Evolutionary conservation across 2,329 filamentous ascomycete genomes (phyloP), one percentile per base, ranked within the genome.

Genomic region (Tolypocladium cylindrosporum): DNA sequence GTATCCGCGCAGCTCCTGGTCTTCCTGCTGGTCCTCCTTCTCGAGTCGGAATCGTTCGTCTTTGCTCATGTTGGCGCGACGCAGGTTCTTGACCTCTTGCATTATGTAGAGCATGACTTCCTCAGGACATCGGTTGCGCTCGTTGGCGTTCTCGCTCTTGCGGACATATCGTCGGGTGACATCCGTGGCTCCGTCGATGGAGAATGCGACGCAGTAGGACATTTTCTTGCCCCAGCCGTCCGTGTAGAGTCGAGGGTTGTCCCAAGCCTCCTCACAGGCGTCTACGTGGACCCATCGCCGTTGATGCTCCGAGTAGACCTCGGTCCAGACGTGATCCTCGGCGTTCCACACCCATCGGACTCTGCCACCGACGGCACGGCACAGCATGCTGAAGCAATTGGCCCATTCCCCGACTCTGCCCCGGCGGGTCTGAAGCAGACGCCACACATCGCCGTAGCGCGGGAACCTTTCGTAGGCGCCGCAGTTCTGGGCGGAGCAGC

Each of bases 341-440:
- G 89, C 88, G 66, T 97, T 97, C 94, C 94, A 99, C 13, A 99
- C 89, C 94, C 94, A 99, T 67, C 94, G 85, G 31, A 97, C 91
- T 61, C 93, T 84, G 60, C 89, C 90, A 55, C 93, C 93, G 16
- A 97, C 85, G 5, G 94, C 94, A 60, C 93, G 85, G 78, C 93
- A 97, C 56, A 99, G 82, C 94, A 97, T 97, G 75, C 88, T 93
- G 76, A 99, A 99, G 79, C 92, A 97, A 75, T 97, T 97, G 64
- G 91, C 91, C 91, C 94, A 97, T 76, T 99, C 94, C 61, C 94
- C 94, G 61, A 88, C 88, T 64, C 94, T 87, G 41, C 94, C 94
- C 64, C 89, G 83, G 64, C 90, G 81, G 36, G 91, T 95, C 72
- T 97, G 89, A 50, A 99, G 77, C 60, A 97, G 75, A 55, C 91